Evolutionary conservation across 805 yeast species (phyloP).

Genomic region (Candida vartiovaarae): DNA sequence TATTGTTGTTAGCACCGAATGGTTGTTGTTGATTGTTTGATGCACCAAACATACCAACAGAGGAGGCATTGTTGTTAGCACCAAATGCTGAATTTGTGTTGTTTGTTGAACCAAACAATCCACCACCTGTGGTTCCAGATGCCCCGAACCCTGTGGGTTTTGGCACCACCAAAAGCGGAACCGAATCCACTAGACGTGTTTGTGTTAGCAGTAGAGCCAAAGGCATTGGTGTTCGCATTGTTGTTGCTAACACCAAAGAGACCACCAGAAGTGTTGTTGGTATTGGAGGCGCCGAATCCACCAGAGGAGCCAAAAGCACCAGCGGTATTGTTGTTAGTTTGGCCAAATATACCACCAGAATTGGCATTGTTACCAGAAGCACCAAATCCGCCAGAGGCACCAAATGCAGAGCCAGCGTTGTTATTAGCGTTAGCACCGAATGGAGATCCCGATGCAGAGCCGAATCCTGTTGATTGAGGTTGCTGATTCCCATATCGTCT

Average conservation of each 20-base stretch:
- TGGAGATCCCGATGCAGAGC: conserved; percentile 24
- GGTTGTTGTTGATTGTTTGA: conserved; percentile 2
- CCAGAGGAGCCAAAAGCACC: conserved; percentile 22
- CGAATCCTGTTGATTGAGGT: conserved; percentile 27
- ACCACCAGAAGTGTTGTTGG: conserved; percentile 1
- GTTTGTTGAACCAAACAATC: conserved; percentile 35
- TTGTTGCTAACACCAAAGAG: conserved; percentile 14
- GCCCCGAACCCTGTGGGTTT: conserved; percentile 26
- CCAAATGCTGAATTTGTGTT: conserved; percentile 27
- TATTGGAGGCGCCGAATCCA: conserved; percentile 7
- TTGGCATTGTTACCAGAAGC: conserved; percentile 15
- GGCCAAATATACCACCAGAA: conserved; percentile 21
- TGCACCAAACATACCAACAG: conserved; percentile 6
- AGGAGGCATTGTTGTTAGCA: conserved; percentile 8
- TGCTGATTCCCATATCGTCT: conserved; percentile 49
- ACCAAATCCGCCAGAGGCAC: conserved; percentile 27
- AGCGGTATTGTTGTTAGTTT: conserved; percentile 2
- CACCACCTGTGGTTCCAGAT: conserved; percentile 25
- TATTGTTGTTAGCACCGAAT: conserved; percentile 7
- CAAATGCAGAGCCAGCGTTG: conserved; percentile 10
- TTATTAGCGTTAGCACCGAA: conserved; percentile 30
- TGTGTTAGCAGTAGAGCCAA: conserved; percentile 23
- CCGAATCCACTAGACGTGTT: conserved; percentile 15
- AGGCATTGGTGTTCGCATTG: conserved; percentile 15
- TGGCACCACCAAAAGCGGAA: conserved; percentile 19